Base-by-base conservation (phyloP, 176 grass and related monocot genomes). In the Neostapfia colusana region DNA sequence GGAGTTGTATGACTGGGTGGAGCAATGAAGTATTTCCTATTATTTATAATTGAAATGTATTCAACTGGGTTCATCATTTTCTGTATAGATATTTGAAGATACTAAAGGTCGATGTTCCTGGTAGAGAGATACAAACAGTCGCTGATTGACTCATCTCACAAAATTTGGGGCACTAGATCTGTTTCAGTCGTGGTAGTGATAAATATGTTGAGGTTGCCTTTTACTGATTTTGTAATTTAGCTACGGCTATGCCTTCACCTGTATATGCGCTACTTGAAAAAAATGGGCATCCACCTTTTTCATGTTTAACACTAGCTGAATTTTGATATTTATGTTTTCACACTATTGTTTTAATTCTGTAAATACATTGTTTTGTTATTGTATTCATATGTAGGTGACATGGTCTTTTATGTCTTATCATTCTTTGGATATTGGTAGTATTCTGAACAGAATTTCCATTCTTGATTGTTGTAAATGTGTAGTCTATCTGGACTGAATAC, bases 71-170 rank as follows among this genome's bases (percentile, higher is more conserved):
- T 43, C 25, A 63, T 63, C 8, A 21, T 79, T 80, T 14, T 14
- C 78, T 38, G n/a, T 35, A 23, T 81, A 98, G 95, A 68, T 94
- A 88, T 76, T 76, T 93, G 63, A 90, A 75, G 74, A 54, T 98
- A 54, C 65, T 94, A 51, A 98, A 92, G 80, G 85, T 94, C 36
- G 82, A 81, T 79, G 89, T 92, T 42, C 95, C 95, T 50, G 95
- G 91, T n/a, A 92, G 95, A 81, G 91, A 95, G 44, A 92, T 99
- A 66, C 95, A 83, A 49, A 42, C 57, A 39, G 89, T 95, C 83
- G 95, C 95, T 45, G 91, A 98, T 81, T 77, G 88, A 75, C 86
- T 75, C 18, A 90, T 97, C 28, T 83, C 78, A 50, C 81, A 86
- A 65, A 86, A 92, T 45, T 82, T 81, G 89, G 63, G 89, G 17